phyloP scores from a whole-genome alignment of 805 yeast species.

The Cyberlindnera americana region DNA sequence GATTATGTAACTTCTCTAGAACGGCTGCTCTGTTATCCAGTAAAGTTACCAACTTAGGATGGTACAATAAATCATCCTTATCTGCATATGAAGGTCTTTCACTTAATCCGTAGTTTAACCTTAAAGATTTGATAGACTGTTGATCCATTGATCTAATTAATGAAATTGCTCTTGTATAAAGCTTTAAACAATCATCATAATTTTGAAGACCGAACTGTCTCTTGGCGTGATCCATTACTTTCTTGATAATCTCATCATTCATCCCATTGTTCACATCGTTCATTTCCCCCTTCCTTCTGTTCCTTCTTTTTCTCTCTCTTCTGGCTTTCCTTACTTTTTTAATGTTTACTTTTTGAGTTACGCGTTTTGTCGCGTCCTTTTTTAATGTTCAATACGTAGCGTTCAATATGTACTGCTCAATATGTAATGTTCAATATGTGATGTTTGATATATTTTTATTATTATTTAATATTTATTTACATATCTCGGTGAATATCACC shows the following conservation, averaged over 20 bases:
- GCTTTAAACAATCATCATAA: slow-evolving; percentile 15
- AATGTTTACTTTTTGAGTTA: no score
- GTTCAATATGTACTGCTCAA: no score
- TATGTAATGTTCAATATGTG: no score
- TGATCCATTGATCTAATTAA: slow-evolving; percentile 21
- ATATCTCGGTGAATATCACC: no score
- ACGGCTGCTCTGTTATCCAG: slow-evolving; percentile 26
- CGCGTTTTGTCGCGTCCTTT: no score
- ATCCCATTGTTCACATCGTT: slow-evolving; percentile 4
- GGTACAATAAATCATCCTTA: slow-evolving; percentile 10
- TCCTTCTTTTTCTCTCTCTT: no score
- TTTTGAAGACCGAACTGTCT: slow-evolving; percentile 14
- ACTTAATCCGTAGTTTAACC: slow-evolving; percentile 15
- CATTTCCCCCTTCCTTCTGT: background rate
- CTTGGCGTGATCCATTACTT: slow-evolving; percentile 17
- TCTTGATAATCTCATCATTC: slow-evolving; percentile 6
- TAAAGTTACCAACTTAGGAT: slow-evolving; percentile 23
- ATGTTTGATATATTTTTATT: no score
- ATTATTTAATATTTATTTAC: no score
- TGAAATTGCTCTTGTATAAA: slow-evolving; percentile 19
- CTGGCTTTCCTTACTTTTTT: no score
- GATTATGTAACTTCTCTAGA: slow-evolving; percentile 15
- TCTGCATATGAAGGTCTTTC: slow-evolving; percentile 16
- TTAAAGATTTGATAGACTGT: slow-evolving; percentile 5
- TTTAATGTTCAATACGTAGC: no score